These are phyloP conservation scores for Exsudoporus floridanus DNA, from an alignment of 1,284 basidiomycete species.

Conservation along the genomic window DNA sequence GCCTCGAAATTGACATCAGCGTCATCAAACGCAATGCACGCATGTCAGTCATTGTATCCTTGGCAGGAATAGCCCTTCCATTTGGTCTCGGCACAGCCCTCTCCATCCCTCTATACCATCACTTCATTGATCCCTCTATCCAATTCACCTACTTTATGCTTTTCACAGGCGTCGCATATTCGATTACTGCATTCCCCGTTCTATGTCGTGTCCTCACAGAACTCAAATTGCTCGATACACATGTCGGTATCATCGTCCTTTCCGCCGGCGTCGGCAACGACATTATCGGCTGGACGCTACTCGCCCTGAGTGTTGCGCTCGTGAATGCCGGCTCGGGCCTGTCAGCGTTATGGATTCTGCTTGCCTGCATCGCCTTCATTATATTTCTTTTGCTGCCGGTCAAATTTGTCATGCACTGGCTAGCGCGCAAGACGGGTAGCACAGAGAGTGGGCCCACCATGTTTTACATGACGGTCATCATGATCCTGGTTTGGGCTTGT, in stretches of 20 bases:
- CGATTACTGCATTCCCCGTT: constrained; percentile 92
- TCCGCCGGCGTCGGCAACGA: constrained; percentile 94
- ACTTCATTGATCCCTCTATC: constrained; percentile 63
- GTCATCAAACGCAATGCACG: constrained; percentile 79
- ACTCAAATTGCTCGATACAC: constrained; percentile 84
- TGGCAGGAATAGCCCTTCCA: constrained; percentile 73
- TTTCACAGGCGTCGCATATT: constrained; percentile 89
- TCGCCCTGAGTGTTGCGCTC: constrained; percentile 88
- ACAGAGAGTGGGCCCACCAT: constrained; percentile 78
- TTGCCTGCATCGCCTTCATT: constrained; percentile 81
- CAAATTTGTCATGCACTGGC: constrained; percentile 61
- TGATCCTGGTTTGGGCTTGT: constrained; percentile 78
- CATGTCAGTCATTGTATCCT: constrained; percentile 58
- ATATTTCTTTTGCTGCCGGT: constrained; percentile 76
- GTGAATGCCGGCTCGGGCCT: constrained; percentile 79
- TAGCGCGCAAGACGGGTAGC: constrained; percentile 78
- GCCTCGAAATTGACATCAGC: constrained; percentile 80
- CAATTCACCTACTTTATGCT: constrained; percentile 88
- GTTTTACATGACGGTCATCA: constrained; percentile 75
- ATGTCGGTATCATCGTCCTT: constrained; percentile 90
- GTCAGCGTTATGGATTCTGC: constrained; percentile 77
- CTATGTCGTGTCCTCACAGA: constrained; percentile 87
- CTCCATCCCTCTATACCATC: constrained; percentile 75
- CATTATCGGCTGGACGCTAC: constrained; percentile 71
- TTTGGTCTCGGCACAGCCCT: constrained; percentile 86